Percentiles rank a stretch among this genome's conserved stretches.
Evolutionary conservation across 1,284 basidiomycete species (phyloP).

Genomic region (Abortiporus biennis): DNA sequence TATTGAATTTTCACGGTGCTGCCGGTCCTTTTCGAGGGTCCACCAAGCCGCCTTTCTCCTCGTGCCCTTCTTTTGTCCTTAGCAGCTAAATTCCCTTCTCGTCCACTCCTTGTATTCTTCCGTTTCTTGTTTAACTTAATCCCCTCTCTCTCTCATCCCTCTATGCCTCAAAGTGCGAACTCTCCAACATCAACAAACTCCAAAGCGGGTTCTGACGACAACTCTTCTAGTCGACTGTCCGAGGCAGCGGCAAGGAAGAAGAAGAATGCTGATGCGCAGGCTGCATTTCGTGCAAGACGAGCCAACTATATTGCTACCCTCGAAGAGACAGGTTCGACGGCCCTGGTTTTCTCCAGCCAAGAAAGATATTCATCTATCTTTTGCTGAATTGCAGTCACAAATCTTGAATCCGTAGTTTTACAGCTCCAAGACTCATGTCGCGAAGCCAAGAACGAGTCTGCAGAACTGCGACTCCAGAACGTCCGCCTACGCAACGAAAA

Average conservation of each 20-base stretch:
- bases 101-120: conserved; percentile 12
- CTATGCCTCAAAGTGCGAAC: conserved; percentile 20
- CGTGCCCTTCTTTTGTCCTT: neutral
- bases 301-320: conserved; percentile 84
- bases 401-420: conserved; percentile 72
- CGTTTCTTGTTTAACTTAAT: conserved; percentile 19
- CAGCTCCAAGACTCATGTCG: conserved; percentile 77
- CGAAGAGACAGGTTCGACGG: conserved; percentile 69
- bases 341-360: conserved; percentile 13
- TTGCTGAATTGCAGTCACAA: conserved; percentile 48
- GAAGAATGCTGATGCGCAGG: conserved; percentile 80
- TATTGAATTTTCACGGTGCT: no score
- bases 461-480: conserved; percentile 59
- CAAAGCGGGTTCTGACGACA: conserved; percentile 34
- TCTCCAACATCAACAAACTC: conserved; percentile 23
- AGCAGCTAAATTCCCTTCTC: conserved; percentile 2
- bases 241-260: conserved; percentile 74
- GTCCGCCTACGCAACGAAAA: conserved; percentile 53
- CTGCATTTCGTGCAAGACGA: conserved; percentile 64
- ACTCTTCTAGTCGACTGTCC: conserved; percentile 30
- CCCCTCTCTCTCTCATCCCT: conserved; percentile 25
- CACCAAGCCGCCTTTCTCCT: neutral
- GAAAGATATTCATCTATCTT: conserved; percentile 16
- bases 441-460: conserved; percentile 51
- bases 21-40: no score